Conservation (phyloP, 345 rosid genomes). For the Lumnitzera littorea region DNA sequence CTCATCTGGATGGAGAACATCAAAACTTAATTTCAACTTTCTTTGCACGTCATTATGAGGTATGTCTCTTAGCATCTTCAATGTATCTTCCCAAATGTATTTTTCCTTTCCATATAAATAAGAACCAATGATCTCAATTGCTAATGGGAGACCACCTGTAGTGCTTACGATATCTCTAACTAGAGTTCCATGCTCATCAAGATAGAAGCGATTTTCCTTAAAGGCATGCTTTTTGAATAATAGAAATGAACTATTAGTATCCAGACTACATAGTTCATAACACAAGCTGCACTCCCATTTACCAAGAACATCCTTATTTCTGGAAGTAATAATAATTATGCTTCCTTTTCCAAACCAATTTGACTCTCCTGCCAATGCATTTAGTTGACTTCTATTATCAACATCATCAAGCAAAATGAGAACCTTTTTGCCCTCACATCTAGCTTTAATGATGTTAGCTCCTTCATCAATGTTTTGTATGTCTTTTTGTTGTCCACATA, state of each 20-base stretch:
- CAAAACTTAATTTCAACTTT: too few species aligned
- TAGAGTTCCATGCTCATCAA: not conserved
- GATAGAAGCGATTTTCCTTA: not conserved
- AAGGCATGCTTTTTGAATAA: constrained; percentile 8
- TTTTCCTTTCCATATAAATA: too few species aligned
- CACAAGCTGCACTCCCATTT: not conserved
- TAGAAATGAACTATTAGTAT: not conserved
- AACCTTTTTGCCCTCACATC: not conserved
- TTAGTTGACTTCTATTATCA: not conserved
- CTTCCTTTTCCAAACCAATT: constrained; percentile 2
- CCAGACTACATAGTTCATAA: not conserved
- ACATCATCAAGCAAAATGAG: constrained; percentile 5
- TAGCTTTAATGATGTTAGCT: not conserved
- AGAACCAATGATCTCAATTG: too few species aligned
- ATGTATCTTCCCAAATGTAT: too few species aligned
- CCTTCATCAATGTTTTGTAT: not conserved
- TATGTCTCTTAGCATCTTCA: too few species aligned
- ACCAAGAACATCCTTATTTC: not conserved
- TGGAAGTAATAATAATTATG: constrained; percentile 8
- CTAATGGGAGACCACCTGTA: not conserved
- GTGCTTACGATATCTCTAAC: not conserved
- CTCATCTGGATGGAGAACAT: too few species aligned
- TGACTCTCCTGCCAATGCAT: not conserved
- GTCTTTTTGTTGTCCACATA: not conserved
- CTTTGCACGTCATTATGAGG: too few species aligned